Conservation (phyloP, 768 basidiomycete genomes). For the Fomitopsis pulvina region DNA sequence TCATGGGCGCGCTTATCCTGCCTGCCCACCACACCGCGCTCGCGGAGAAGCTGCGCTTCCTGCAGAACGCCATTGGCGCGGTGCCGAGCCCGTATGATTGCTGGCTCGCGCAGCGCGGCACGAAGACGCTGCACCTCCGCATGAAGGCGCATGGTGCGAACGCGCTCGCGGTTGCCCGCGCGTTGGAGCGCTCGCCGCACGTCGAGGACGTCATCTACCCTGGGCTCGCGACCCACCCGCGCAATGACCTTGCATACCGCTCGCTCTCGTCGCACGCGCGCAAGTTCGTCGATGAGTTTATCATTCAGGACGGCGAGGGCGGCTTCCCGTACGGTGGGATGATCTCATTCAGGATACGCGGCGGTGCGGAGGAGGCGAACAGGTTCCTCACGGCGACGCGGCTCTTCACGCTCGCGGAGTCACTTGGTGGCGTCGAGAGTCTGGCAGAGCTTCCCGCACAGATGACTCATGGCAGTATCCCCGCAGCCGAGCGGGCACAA, state of each 20-base stretch:
- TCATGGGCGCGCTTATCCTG: constrained; percentile 81
- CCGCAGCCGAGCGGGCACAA: constrained; percentile 53
- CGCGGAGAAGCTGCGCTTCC: constrained; percentile 61
- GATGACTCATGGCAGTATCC: constrained; percentile 86
- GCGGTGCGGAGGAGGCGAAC: constrained; percentile 49
- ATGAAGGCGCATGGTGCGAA: constrained; percentile 85
- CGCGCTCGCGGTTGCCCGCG: constrained; percentile 67
- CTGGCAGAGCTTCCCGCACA: constrained; percentile 78
- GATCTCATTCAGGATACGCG: constrained; percentile 63
- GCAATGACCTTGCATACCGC: constrained; percentile 55
- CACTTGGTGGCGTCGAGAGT: constrained; percentile 88
- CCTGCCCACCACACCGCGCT: constrained; percentile 46
- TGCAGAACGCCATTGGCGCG: constrained; percentile 86
- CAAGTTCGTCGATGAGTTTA: constrained; percentile 46
- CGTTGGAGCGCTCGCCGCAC: constrained; percentile 43
- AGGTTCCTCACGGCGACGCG: constrained; percentile 58
- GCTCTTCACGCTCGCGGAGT: constrained; percentile 81
- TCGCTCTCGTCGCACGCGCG: constrained; percentile 65
- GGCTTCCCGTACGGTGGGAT: constrained; percentile 92
- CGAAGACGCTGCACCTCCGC: constrained; percentile 86
- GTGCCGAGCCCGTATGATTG: constrained; percentile 82
- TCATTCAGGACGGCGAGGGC: constrained; percentile 22
- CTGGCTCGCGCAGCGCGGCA: constrained; percentile 86
- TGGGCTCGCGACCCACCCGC: constrained; percentile 62
- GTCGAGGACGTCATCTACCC: constrained; percentile 88